Evolutionary conservation across 2,329 filamentous ascomycete species (phyloP), one percentile per base, ranked within the genome.

Genomic region (Camillea tinctor): DNA sequence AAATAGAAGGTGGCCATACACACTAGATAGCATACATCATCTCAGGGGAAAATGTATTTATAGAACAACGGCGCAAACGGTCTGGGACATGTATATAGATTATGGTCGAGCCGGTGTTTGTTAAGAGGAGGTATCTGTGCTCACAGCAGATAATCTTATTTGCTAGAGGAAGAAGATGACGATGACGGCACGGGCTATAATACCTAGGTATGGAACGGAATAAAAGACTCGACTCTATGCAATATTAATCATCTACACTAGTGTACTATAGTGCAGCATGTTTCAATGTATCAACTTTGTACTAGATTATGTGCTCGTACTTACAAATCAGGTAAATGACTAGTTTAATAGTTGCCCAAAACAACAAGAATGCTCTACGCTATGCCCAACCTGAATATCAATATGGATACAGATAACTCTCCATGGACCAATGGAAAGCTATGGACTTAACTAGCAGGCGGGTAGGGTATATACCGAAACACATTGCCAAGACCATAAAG

Each of bases 1-100:
- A 73, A 71, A 64, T 71, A 70, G 65, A 61, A n/a, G 24, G 9
- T 9, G 19, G 23, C 21, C n/a, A 36, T 44, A 40, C 19, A 52
- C 13, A 51, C 22, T 30, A 51, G 44, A 21, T 58, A 15, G 26
- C 52, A 23, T 22, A 22, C 13, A 56, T 50, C n/a, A 40, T 54
- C 57, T 58, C 20, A n/a, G 64, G 61, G 64, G 62, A 50, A 26
- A 50, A 21, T 54, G 40, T 26, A 54, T 21, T 23, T 24, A 60
- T 24, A 60, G 60, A 50, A 61, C 24, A 52, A 17, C 36, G 58
- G 54, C 55, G 60, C 54, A 60, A 24, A 52, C 26, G 61, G 60
- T 59, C 60, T 21, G 23, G 26, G 15, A 21, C 24, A n/a, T 50
- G 44, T 50, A 60, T 64, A 54, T 66, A 67, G n/a, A 61, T 65